A percentile compares a stretch with the other conserved stretches of the same genome.
These are phyloP conservation scores for Saccharomyces kudriavzevii DNA, from an alignment of 805 yeast genomes.

Conservation along the genomic window DNA sequence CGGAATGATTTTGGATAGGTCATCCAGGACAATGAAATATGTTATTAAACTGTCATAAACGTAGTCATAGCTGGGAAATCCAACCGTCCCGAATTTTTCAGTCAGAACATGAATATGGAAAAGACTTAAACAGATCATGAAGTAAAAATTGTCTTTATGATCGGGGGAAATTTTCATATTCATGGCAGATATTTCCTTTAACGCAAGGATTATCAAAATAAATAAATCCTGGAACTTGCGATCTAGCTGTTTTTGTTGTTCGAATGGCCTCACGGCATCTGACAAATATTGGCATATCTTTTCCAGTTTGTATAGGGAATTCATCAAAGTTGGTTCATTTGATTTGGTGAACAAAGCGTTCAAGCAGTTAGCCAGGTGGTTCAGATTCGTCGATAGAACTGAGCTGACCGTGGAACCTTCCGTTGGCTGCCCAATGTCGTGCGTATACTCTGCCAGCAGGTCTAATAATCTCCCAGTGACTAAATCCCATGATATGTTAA, in stretches of 20 bases:
- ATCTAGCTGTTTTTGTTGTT: not conserved
- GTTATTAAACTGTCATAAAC: conserved; percentile 10
- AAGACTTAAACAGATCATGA: not conserved
- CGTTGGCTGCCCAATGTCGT: not conserved
- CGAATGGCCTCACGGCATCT: not conserved
- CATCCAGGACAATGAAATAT: not conserved
- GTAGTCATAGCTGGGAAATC: conserved; percentile 23
- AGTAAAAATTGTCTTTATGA: not conserved
- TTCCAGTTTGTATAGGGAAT: not conserved
- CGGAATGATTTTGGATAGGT: not conserved
- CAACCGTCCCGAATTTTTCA: conserved; percentile 17
- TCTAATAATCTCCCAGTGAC: not conserved
- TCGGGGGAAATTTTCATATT: not conserved
- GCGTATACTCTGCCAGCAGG: not conserved
- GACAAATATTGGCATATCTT: not conserved
- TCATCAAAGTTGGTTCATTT: not conserved
- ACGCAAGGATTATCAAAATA: not conserved
- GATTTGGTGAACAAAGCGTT: not conserved
- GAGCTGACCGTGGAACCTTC: not conserved
- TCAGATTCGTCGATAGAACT: not conserved
- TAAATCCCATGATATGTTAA: not conserved
- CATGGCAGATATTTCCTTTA: not conserved
- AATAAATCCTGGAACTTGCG: not conserved
- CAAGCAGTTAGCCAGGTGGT: not conserved
- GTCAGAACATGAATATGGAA: not conserved